phyloP scores from a whole-genome alignment of 257 asterid genomes.

The Salvia splendens region DNA sequence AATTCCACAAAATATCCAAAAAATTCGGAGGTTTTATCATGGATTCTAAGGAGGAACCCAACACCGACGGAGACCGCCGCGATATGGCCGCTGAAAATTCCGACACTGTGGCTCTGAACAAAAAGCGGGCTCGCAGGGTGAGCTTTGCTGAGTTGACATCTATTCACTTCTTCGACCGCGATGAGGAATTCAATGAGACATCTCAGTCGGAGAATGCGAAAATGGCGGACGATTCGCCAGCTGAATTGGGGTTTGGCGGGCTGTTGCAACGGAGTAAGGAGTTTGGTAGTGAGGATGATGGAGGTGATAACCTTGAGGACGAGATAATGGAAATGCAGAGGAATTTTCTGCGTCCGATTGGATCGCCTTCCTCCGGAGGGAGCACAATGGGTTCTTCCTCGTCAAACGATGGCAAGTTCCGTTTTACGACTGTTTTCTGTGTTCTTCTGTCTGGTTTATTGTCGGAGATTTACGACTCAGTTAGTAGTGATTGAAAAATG shows the following conservation, averaged over 20 bases:
- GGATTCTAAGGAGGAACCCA: slow-evolving; percentile 49
- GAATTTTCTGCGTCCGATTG: slow-evolving; percentile 61
- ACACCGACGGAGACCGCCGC: slow-evolving; percentile 44
- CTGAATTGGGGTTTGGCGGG: slow-evolving; percentile 37
- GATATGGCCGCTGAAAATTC: slow-evolving; percentile 49
- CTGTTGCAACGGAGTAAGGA: slow-evolving; percentile 40
- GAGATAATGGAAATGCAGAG: slow-evolving; percentile 54
- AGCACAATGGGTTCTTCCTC: slow-evolving; percentile 86
- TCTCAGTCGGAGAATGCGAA: slow-evolving; percentile 41
- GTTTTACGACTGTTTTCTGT: slow-evolving; percentile 1
- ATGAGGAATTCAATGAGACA: slow-evolving; percentile 60
- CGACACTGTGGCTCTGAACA: slow-evolving; percentile 58
- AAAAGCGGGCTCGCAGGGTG: slow-evolving; percentile 85
- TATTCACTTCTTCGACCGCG: slow-evolving; percentile 86
- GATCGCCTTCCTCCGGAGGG: slow-evolving; percentile 87
- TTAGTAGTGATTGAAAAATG: background rate
- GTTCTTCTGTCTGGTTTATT: background rate
- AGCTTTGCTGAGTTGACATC: slow-evolving; percentile 97
- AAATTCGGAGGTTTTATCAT: slow-evolving; percentile 25
- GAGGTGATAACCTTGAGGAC: slow-evolving; percentile 55
- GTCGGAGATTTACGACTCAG: background rate
- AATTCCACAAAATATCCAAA: slow-evolving; percentile 10
- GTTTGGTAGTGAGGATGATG: slow-evolving; percentile 45
- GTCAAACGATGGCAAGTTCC: slow-evolving; percentile 76
- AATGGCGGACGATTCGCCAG: slow-evolving; percentile 26